These are phyloP conservation scores for Fusarium udum DNA, from an alignment of 2,329 filamentous ascomycete genomes.

Conservation along the genomic window DNA sequence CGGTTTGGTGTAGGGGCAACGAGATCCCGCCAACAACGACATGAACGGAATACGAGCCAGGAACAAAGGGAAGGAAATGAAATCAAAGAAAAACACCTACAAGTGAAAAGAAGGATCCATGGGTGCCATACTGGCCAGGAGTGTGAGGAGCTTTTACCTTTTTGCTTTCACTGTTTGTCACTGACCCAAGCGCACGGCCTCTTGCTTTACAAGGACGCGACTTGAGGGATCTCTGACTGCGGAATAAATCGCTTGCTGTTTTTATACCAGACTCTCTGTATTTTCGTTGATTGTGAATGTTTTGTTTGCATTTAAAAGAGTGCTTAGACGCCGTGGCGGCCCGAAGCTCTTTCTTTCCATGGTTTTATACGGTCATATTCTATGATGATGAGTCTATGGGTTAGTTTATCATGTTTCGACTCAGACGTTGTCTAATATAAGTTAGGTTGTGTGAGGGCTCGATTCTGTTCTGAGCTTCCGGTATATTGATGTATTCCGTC, in stretches of 20 bases:
- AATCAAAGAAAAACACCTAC: constrained; percentile 23
- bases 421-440: neutral
- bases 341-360: neutral
- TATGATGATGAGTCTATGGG: neutral
- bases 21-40: neutral
- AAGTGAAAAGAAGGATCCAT: constrained; percentile 34
- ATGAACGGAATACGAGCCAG: constrained; percentile 3
- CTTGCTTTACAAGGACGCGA: constrained; percentile 30
- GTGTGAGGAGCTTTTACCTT: constrained; percentile 43
- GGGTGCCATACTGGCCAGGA: constrained; percentile 37
- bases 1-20: constrained; percentile 75
- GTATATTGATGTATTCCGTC: neutral
- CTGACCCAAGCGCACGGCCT: constrained; percentile 20
- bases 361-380: too few relatives aligned
- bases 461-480: neutral
- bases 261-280: neutral
- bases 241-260: constrained; percentile 36
- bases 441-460: neutral
- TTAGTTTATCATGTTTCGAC: neutral
- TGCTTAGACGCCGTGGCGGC: neutral
- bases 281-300: neutral
- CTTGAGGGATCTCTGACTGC: constrained; percentile 37
- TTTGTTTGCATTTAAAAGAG: too few relatives aligned
- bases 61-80: neutral
- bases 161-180: constrained; percentile 39